phyloP scores from a whole-genome alignment of 208 protist genomes.

The Trypanosoma scelopori region DNA sequence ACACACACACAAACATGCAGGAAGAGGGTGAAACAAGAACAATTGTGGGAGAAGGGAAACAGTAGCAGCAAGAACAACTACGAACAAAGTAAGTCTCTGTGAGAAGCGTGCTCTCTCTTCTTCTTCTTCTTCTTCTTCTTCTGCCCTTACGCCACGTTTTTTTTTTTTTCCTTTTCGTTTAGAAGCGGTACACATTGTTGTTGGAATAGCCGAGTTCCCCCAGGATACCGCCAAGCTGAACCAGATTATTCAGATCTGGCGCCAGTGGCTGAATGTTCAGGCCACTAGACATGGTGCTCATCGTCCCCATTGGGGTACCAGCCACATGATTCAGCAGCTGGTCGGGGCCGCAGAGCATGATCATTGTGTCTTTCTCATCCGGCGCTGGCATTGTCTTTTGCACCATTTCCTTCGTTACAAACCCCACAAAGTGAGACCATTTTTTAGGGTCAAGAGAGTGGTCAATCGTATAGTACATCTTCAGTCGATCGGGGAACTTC shows the following conservation, averaged over 20 bases:
- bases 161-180: slow-evolving; percentile 13
- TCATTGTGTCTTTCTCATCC: slow-evolving; percentile 74
- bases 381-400: slow-evolving; percentile 74
- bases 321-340: slow-evolving; percentile 81
- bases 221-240: slow-evolving; percentile 72
- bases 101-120: no score
- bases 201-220: slow-evolving; percentile 82
- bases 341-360: slow-evolving; percentile 90
- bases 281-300: slow-evolving; percentile 76
- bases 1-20: neutral
- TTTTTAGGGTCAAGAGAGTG: slow-evolving; percentile 62
- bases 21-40: neutral
- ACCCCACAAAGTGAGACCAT: slow-evolving; percentile 86
- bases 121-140: no score
- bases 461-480: slow-evolving; percentile 92
- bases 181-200: slow-evolving; percentile 88
- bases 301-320: slow-evolving; percentile 72
- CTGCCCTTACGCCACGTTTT: no score
- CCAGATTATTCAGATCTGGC: slow-evolving; percentile 85
- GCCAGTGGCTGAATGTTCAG: slow-evolving; percentile 80
- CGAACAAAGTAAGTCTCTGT: no score
- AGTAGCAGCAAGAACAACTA: neutral
- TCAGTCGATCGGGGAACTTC: slow-evolving; percentile 69
- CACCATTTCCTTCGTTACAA: slow-evolving; percentile 81
- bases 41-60: neutral